These are phyloP conservation scores for Fraxinus americana DNA, from an alignment of 257 asterid species.

Conservation along the genomic window DNA sequence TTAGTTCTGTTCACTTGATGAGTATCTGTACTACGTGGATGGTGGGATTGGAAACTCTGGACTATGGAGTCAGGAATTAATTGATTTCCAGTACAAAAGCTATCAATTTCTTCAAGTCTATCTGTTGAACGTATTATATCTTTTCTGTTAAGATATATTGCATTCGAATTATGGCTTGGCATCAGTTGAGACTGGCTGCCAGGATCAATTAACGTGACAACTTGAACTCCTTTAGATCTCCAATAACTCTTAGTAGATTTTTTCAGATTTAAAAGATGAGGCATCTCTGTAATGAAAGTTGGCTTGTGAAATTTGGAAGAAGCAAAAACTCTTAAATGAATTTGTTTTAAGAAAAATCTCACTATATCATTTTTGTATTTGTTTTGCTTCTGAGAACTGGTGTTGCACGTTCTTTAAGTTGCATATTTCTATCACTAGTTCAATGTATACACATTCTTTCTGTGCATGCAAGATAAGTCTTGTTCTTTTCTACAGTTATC, in stretches of 20 bases:
- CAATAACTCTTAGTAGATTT: neutral
- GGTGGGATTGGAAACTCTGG: neutral
- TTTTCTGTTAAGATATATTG: neutral
- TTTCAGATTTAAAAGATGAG: neutral
- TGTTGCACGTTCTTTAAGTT: conserved; percentile 3
- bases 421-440: conserved; percentile 15
- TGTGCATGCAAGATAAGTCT: conserved; percentile 12
- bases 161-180: neutral
- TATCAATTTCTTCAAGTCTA: neutral
- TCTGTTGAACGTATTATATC: neutral
- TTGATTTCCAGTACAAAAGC: neutral
- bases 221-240: neutral
- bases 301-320: neutral
- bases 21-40: neutral
- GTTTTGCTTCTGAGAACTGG: conserved; percentile 13
- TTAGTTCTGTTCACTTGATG: neutral
- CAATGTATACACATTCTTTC: neutral
- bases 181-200: neutral
- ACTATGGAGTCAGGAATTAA: neutral
- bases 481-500: conserved; percentile 62
- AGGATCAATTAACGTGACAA: neutral
- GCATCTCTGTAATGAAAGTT: neutral
- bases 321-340: neutral
- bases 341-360: neutral
- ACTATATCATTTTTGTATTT: conserved; percentile 5